These are phyloP conservation scores for Symbiodinium pilosum DNA, from an alignment of 73 alveolate species.

Conservation along the genomic window DNA sequence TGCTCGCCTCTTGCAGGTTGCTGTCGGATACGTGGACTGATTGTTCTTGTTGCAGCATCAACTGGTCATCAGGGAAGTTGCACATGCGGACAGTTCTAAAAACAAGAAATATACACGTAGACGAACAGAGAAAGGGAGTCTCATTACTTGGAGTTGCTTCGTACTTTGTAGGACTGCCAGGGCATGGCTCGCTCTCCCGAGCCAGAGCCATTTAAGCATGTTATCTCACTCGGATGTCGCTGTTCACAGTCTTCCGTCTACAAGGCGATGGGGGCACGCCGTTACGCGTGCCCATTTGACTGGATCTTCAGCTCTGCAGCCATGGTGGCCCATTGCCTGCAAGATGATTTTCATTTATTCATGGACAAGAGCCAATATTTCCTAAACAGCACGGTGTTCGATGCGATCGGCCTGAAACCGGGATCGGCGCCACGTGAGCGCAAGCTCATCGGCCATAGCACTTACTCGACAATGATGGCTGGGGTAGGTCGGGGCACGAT, in stretches of 20 bases:
- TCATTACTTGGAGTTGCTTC: too few species aligned
- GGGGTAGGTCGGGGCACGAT: conserved; percentile 88
- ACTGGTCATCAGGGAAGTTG: too few species aligned
- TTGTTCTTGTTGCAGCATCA: too few species aligned
- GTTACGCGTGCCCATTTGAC: conserved; percentile 85
- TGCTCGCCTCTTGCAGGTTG: too few species aligned
- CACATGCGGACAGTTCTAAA: too few species aligned
- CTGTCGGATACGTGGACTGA: too few species aligned
- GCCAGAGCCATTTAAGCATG: conserved; percentile 11
- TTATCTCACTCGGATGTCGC: conserved; percentile 90
- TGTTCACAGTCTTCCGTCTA: conserved; percentile 67
- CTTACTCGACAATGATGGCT: conserved; percentile 32
- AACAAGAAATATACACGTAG: too few species aligned
- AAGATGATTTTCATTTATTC: conserved; percentile 43
- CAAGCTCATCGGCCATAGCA: conserved; percentile 42
- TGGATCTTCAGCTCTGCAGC: conserved; percentile 68
- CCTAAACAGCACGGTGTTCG: conserved; percentile 11
- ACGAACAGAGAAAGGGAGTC: too few species aligned
- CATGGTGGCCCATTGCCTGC: conserved; percentile 57
- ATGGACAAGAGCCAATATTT: conserved; percentile 22
- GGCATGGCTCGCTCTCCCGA: too few species aligned
- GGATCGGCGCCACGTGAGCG: conserved; percentile 79
- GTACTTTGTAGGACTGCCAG: too few species aligned
- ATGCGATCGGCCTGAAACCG: conserved; percentile 61
- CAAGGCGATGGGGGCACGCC: conserved; percentile 47